Evolutionary conservation across 257 asterid species (phyloP).

Genomic region (Osmanthus fragrans): DNA sequence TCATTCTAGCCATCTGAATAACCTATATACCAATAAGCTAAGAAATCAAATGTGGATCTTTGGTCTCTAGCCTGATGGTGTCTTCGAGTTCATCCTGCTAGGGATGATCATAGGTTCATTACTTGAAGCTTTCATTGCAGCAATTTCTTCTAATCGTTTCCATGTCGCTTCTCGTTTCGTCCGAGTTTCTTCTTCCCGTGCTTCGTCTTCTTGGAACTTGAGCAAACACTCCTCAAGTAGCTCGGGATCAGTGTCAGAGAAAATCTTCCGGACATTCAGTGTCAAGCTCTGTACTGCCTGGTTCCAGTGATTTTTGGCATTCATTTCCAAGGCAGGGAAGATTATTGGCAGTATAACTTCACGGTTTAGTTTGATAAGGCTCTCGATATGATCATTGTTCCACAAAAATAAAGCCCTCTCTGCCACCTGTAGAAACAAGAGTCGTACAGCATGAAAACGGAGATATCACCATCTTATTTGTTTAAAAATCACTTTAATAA

Average conservation of each 20-base stretch:
- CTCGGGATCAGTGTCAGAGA: constrained; percentile 67
- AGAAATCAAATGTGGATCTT: constrained; percentile 7
- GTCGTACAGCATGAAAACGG: constrained; percentile 18
- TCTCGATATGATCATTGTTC: constrained; percentile 88
- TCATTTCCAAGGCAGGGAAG: constrained; percentile 73
- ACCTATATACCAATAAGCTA: constrained; percentile 9
- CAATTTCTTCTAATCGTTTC: constrained; percentile 74
- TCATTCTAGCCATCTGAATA: constrained; percentile 14
- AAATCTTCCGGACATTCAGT: constrained; percentile 81
- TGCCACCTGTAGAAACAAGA: constrained; percentile 62
- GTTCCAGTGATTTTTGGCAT: constrained; percentile 82
- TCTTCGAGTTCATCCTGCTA: constrained; percentile 28
- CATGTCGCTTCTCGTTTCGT: constrained; percentile 65
- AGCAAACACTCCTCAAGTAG: constrained; percentile 75
- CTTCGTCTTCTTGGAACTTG: constrained; percentile 74
- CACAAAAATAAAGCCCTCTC: constrained; percentile 90
- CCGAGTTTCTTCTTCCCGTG: constrained; percentile 50
- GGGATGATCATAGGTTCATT: constrained; percentile 60
- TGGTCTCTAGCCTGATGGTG: constrained; percentile 37
- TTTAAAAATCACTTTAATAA: too few species aligned
- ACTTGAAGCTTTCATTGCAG: constrained; percentile 56
- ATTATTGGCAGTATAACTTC: constrained; percentile 72
- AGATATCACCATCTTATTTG: not conserved
- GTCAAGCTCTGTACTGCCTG: constrained; percentile 88
- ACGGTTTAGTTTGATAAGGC: constrained; percentile 84